phyloP scores from a whole-genome alignment of 2,329 filamentous ascomycete species.

The Hirsutella rhossiliensis region DNA sequence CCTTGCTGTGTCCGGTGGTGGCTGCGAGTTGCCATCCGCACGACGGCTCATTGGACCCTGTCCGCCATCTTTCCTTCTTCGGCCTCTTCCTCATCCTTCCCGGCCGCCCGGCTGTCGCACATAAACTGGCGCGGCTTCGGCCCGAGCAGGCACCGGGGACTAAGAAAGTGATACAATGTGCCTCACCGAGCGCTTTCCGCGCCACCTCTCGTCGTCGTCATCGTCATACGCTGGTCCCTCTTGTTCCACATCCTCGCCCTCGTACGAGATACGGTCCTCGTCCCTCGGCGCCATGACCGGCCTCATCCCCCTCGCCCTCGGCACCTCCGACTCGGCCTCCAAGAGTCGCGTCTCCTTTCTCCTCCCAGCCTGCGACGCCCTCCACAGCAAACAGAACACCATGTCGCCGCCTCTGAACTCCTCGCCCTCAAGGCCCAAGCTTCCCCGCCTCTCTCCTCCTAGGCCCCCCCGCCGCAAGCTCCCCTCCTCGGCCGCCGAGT shows the following conservation, averaged over 20 bases:
- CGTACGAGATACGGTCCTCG: background rate
- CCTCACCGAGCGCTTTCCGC: background rate
- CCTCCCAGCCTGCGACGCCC: background rate
- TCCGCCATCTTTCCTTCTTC: background rate
- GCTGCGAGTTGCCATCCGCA: too few relatives aligned
- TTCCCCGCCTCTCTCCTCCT: constrained; percentile 5
- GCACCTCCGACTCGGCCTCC: constrained; percentile 3
- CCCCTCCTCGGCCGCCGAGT: constrained; percentile 34
- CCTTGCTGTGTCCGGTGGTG: too few relatives aligned
- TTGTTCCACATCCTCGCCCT: background rate
- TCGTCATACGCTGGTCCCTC: background rate
- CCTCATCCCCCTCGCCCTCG: constrained; percentile 19
- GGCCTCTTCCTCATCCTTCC: background rate
- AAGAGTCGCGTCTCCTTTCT: background rate
- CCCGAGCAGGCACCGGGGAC: background rate
- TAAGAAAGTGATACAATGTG: background rate
- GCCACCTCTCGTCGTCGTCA: background rate
- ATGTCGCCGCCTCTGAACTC: background rate
- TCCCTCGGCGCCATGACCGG: constrained; percentile 13
- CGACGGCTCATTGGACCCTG: too few relatives aligned
- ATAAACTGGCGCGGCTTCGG: too few relatives aligned
- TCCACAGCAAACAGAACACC: background rate
- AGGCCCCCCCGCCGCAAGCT: constrained; percentile 15
- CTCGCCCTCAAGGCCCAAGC: background rate
- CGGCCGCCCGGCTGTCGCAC: too few relatives aligned